These are phyloP conservation scores for Salmacisia buchloeana DNA, from an alignment of 1,284 basidiomycete genomes.

Conservation along the genomic window DNA sequence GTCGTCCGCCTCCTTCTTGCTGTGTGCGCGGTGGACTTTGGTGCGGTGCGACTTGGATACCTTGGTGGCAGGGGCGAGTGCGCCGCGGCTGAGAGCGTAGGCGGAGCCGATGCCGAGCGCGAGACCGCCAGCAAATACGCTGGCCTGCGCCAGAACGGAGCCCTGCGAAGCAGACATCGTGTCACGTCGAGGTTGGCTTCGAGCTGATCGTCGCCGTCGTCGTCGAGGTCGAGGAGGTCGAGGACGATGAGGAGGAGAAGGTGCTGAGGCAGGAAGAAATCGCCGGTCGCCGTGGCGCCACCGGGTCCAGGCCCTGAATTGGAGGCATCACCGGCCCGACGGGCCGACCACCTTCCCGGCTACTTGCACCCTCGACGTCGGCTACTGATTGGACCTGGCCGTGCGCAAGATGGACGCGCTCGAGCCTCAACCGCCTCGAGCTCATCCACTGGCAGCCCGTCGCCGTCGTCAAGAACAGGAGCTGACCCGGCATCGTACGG, in stretches of 20 bases:
- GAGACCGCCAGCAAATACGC: conserved; percentile 43
- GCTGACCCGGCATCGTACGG: too few relatives aligned
- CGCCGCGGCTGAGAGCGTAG: conserved; percentile 33
- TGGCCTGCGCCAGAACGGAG: not conserved
- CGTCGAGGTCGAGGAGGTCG: not conserved
- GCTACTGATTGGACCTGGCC: too few relatives aligned
- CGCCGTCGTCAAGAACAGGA: too few relatives aligned
- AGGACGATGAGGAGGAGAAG: not conserved
- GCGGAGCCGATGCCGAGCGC: conserved; percentile 40
- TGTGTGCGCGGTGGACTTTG: conserved; percentile 9
- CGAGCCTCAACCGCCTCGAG: too few relatives aligned
- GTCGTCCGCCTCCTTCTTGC: not conserved
- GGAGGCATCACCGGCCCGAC: too few relatives aligned
- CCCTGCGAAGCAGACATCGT: not conserved
- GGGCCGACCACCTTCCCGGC: too few relatives aligned
- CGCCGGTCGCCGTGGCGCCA: too few relatives aligned
- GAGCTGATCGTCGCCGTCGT: not conserved
- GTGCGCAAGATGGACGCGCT: too few relatives aligned
- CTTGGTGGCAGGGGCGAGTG: conserved; percentile 37
- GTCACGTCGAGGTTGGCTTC: not conserved
- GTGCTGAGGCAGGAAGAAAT: not conserved
- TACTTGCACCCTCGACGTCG: too few relatives aligned
- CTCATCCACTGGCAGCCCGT: too few relatives aligned
- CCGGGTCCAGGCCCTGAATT: too few relatives aligned
- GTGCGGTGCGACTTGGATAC: conserved; percentile 31